Conservation (phyloP, 208 protist genomes). For the Wallacemonas sp. region DNA sequence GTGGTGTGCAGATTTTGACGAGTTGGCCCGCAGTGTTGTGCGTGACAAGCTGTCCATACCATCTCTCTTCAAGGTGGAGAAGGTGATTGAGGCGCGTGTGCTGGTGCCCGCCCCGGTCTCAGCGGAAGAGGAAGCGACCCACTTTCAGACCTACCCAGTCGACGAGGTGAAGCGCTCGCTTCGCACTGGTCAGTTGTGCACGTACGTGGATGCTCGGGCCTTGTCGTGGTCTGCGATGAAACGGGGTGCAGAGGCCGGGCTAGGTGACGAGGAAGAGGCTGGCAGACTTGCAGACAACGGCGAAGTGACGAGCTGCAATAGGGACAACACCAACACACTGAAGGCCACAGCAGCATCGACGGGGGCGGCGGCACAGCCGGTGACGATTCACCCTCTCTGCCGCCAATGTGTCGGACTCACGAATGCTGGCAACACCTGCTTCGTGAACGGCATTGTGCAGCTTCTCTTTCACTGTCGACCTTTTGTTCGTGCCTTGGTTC, state of each 20-base stretch:
- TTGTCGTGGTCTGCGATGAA: neutral
- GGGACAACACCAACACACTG: too few relatives aligned
- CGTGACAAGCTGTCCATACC: slow-evolving; percentile 7
- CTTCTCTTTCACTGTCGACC: slow-evolving; percentile 42
- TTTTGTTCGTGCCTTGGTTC: slow-evolving; percentile 37
- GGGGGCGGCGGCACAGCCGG: neutral
- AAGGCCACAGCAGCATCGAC: slow-evolving; percentile 4
- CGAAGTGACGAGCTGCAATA: too few relatives aligned
- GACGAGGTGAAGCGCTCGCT: neutral
- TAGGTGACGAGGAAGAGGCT: neutral
- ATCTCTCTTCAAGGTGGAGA: slow-evolving; percentile 33
- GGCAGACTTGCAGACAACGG: neutral
- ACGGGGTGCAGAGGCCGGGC: neutral
- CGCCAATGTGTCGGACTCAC: slow-evolving; percentile 42
- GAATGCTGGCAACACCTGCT: slow-evolving; percentile 71
- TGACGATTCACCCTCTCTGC: neutral
- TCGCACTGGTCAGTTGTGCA: neutral
- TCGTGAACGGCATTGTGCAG: slow-evolving; percentile 66
- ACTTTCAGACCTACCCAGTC: neutral
- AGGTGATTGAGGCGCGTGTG: slow-evolving; percentile 27
- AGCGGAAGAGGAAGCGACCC: neutral
- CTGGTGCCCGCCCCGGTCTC: neutral
- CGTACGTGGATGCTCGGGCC: neutral
- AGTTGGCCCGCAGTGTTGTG: slow-evolving; percentile 1
- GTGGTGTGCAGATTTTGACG: slow-evolving; percentile 1